Evolutionary conservation across 2,329 filamentous ascomycete genomes (phyloP).

Genomic region (Fusarium continuum): DNA sequence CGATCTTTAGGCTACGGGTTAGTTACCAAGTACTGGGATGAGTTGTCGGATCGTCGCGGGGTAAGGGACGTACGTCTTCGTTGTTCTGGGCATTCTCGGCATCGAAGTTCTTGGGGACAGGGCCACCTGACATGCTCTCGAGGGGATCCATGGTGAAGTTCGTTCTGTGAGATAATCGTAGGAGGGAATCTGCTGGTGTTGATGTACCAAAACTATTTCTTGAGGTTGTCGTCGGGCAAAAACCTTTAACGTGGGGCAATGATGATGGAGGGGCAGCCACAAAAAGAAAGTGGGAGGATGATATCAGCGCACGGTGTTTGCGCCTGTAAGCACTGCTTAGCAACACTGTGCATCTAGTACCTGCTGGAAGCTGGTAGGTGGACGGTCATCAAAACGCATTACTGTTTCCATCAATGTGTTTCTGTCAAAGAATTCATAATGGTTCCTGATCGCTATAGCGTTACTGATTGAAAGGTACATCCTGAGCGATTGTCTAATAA

Average conservation of each 20-base stretch:
- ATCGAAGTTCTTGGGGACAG: conserved; percentile 66
- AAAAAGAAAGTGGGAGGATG: conserved; percentile 36
- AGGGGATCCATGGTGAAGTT: conserved; percentile 49
- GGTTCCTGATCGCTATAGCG: neutral
- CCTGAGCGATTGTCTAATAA: neutral
- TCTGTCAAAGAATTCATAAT: no score
- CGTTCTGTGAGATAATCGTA: neutral
- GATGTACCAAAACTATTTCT: conserved; percentile 3
- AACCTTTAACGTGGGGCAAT: conserved; percentile 45
- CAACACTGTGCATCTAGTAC: conserved; percentile 18
- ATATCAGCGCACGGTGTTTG: conserved; percentile 45
- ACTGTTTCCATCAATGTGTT: no score
- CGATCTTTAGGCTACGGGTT: conserved; percentile 70
- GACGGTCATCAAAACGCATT: neutral
- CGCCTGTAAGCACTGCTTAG: conserved; percentile 22
- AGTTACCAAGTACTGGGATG: neutral
- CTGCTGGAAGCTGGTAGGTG: conserved; percentile 27
- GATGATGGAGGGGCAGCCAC: conserved; percentile 43
- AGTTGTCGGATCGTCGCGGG: neutral
- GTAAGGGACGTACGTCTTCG: conserved; percentile 61
- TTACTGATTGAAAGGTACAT: neutral
- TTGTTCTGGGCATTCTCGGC: conserved; percentile 64
- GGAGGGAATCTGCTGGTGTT: neutral
- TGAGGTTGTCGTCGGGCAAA: conserved; percentile 35
- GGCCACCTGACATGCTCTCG: conserved; percentile 50